Percentiles rank a stretch among this genome's conserved stretches.
phyloP scores from a whole-genome alignment of 768 basidiomycete genomes.

The Vararia minispora region DNA sequence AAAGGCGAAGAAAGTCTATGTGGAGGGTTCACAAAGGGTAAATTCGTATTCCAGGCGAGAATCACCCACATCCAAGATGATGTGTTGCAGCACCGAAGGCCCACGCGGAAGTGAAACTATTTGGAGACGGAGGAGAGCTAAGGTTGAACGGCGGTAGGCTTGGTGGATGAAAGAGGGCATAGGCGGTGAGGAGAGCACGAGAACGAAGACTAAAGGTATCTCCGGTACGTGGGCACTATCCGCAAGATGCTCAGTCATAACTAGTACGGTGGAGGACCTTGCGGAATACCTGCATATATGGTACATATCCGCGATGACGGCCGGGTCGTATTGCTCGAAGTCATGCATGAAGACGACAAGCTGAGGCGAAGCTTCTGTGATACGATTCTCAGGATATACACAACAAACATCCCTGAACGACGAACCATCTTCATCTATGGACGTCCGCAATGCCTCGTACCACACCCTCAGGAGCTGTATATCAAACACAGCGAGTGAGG shows the following conservation, averaged over 20 bases:
- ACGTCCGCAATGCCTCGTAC: conserved; percentile 34
- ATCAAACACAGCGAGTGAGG: conserved; percentile 50
- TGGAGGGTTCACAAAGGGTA: neutral
- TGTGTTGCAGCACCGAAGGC: conserved; percentile 34
- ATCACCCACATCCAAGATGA: conserved; percentile 39
- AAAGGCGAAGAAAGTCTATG: conserved; percentile 52
- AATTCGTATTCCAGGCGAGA: neutral
- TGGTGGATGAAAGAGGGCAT: conserved; percentile 39
- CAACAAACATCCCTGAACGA: conserved; percentile 25
- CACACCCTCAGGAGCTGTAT: conserved; percentile 49
- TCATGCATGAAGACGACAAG: conserved; percentile 59
- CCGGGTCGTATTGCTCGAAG: conserved; percentile 60
- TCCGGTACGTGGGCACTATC: conserved; percentile 38
- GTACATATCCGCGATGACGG: conserved; percentile 56
- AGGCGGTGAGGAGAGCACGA: conserved; percentile 47
- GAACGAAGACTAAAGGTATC: conserved; percentile 55
- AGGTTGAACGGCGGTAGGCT: conserved; percentile 46
- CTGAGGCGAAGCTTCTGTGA: conserved; percentile 18
- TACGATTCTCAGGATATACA: neutral
- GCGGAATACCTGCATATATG: conserved; percentile 52
- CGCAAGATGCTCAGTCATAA: neutral
- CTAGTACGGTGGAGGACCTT: neutral
- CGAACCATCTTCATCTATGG: no score
- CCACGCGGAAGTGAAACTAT: conserved; percentile 41
- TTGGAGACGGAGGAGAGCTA: conserved; percentile 46